Evolutionary conservation across 78 protist species (phyloP), one percentile per base, ranked within the genome.

Genomic region (Dictyostelium intermedium): DNA sequence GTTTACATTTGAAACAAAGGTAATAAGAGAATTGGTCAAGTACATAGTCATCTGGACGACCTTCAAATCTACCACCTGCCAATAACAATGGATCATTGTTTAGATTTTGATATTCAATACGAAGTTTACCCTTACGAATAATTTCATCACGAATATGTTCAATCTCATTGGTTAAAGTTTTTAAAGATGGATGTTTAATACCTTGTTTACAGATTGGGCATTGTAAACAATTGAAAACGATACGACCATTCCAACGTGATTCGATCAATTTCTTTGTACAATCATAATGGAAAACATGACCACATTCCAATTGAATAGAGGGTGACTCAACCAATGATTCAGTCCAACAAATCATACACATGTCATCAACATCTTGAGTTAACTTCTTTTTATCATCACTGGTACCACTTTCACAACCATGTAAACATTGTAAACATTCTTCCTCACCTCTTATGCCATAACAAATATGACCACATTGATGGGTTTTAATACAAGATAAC

Each of bases 301-400:
- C 97, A 86, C 98, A 96, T 9, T 83, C 97, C 70, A 96, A 82
- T 78, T 84, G 96, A 30, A 96, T 79, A 1, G 91, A 82, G 25
- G 98, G 98, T 7, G 96, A 92, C 30, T 79, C 96, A 5, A 79
- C 20, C 5, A 96, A 35, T 27, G 72, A 32, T 6, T 95, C 98
- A 7, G 89, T 91, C 97, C 97, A 96, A 74, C 98, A 96, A 73
- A 96, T 92, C 91, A 81, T 73, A 92, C 98, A 96, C 77, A 92
- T 93, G 35, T 94, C 97, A 43, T 96, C 97, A 11, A 73, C 53
- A 76, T 95, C 91, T 87, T 94, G 92, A 23, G 91, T 56, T 9
- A 82, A 43, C 20, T 74, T 80, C 16, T 91, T 76, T 0, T 47
- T 82, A 9, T 74, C 35, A 7, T 0, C 23, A 20, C 34, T 9